Evolutionary conservation across 306 rosid genomes (phyloP).

Genomic region (Sphenostylis stenocarpa): DNA sequence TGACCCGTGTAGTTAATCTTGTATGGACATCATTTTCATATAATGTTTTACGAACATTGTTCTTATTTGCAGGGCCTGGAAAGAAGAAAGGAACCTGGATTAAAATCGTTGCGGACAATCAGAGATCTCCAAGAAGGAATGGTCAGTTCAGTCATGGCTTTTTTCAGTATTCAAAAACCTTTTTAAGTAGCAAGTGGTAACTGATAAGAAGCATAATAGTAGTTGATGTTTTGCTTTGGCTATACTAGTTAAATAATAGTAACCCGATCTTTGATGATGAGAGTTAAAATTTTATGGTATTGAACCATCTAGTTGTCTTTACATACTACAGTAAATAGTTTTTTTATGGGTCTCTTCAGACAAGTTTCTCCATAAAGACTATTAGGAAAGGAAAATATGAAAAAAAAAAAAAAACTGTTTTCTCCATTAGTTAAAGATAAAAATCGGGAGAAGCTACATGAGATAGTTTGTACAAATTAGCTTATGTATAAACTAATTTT

Average conservation of each 20-base stretch:
- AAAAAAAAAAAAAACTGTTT: no score
- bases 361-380: no score
- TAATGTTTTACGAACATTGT: slow-evolving; percentile 17
- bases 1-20: neutral
- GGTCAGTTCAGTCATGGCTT: slow-evolving; percentile 62
- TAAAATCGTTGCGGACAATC: slow-evolving; percentile 66
- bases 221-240: slow-evolving; percentile 4
- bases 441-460: no score
- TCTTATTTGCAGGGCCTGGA: slow-evolving; percentile 55
- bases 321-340: neutral
- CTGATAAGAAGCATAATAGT: neutral
- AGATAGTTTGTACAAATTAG: no score
- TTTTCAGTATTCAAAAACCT: slow-evolving; percentile 2
- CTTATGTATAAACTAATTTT: no score
- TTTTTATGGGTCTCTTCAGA: neutral
- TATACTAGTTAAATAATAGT: slow-evolving; percentile 3
- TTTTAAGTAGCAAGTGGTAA: neutral
- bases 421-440: no score
- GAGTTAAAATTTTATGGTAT: slow-evolving; percentile 11
- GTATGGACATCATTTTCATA: neutral
- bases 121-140: slow-evolving; percentile 78
- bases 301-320: slow-evolving; percentile 22
- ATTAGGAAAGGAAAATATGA: no score
- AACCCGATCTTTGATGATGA: neutral
- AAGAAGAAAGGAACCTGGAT: slow-evolving; percentile 78